phyloP scores from a whole-genome alignment of 768 basidiomycete genomes.

The Fibroporia radiculosa region DNA sequence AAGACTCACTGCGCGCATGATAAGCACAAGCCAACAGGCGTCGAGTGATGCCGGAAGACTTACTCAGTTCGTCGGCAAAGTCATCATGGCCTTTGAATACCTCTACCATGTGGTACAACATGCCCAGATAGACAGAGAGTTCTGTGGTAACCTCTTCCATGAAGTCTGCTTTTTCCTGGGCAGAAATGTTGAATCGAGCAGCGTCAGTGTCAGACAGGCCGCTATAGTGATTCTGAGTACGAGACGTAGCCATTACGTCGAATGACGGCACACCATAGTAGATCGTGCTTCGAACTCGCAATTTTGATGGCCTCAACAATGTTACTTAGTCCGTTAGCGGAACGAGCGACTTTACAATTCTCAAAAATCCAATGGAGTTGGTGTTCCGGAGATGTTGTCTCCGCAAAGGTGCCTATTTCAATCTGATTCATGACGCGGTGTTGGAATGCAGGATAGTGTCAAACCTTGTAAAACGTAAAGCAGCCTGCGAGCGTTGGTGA shows the following conservation, averaged over 20 bases:
- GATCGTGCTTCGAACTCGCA: constrained; percentile 79
- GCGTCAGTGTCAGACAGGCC: constrained; percentile 71
- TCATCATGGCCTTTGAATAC: constrained; percentile 89
- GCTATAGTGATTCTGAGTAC: constrained; percentile 30
- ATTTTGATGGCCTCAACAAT: constrained; percentile 88
- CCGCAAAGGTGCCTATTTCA: constrained; percentile 82
- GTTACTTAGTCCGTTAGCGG: constrained; percentile 73
- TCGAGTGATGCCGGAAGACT: constrained; percentile 26
- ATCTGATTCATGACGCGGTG: no score
- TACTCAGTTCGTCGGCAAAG: constrained; percentile 95
- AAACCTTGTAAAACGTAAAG: constrained; percentile 91
- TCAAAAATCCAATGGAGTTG: constrained; percentile 95
- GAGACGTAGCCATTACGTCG: not conserved
- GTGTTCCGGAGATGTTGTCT: constrained; percentile 87
- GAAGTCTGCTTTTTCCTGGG: constrained; percentile 66
- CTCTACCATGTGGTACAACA: constrained; percentile 93
- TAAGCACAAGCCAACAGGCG: constrained; percentile 4
- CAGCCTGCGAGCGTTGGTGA: constrained; percentile 78
- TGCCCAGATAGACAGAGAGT: constrained; percentile 87
- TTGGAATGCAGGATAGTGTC: constrained; percentile 10
- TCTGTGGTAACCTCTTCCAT: constrained; percentile 90
- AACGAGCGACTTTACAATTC: constrained; percentile 81
- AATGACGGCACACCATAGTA: constrained; percentile 48
- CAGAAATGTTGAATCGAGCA: constrained; percentile 59
- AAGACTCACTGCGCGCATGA: constrained; percentile 83